Conservation (phyloP, 2,329 filamentous ascomycete species). For the Trichoderma breve region DNA sequence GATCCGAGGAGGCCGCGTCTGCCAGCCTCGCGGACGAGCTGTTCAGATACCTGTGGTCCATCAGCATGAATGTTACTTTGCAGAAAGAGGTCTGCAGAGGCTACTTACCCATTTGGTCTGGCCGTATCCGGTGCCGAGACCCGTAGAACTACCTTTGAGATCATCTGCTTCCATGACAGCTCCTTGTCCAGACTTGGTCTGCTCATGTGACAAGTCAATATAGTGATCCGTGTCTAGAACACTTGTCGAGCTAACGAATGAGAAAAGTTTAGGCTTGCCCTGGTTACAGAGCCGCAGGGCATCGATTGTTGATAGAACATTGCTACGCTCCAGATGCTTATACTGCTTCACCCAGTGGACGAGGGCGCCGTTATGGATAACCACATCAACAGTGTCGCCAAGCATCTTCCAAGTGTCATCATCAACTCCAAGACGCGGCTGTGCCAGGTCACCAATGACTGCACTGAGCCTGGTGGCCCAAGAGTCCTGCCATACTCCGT, state of each 20-base stretch:
- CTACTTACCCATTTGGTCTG: constrained; percentile 59
- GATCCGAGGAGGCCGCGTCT: constrained; percentile 70
- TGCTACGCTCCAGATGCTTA: constrained; percentile 65
- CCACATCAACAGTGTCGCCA: constrained; percentile 63
- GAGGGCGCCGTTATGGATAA: constrained; percentile 79
- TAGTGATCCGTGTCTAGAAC: constrained; percentile 82
- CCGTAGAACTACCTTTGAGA: constrained; percentile 70
- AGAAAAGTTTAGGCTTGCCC: constrained; percentile 73
- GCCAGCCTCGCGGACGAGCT: constrained; percentile 75
- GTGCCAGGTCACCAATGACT: constrained; percentile 71
- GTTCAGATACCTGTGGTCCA: constrained; percentile 43
- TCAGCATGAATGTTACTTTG: not conserved
- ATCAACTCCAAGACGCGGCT: constrained; percentile 71
- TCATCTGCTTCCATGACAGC: constrained; percentile 75
- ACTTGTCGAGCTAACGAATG: constrained; percentile 75
- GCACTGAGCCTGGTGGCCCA: constrained; percentile 66
- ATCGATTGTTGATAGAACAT: constrained; percentile 80
- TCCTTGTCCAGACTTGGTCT: constrained; percentile 52
- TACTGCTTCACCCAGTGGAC: constrained; percentile 84
- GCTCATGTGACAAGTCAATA: constrained; percentile 63
- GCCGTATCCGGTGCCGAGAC: constrained; percentile 83
- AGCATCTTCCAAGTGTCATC: constrained; percentile 64
- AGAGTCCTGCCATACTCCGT: constrained; percentile 72
- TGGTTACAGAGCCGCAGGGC: constrained; percentile 71
- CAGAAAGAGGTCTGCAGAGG: not conserved